These are phyloP conservation scores for Globisporangium lucens DNA, from an alignment of 352 stramenopile species.

Conservation along the genomic window DNA sequence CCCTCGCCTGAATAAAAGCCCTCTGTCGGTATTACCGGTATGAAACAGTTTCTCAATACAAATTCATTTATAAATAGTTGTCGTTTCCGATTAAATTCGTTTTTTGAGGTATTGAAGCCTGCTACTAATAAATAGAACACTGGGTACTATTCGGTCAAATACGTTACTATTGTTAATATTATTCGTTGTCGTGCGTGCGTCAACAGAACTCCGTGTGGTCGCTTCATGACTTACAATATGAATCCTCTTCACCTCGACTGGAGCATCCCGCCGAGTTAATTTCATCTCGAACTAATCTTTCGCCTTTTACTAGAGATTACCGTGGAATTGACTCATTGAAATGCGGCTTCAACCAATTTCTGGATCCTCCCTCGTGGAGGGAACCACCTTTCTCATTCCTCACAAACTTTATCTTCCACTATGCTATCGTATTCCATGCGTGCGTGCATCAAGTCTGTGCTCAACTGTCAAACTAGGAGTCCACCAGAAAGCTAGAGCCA, in stretches of 20 bases:
- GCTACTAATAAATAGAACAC: too few species aligned
- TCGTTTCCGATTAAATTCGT: too few species aligned
- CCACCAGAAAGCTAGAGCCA: too few species aligned
- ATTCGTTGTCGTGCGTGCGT: too few species aligned
- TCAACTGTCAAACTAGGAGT: neutral
- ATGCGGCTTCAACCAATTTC: conserved; percentile 74
- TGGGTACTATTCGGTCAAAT: too few species aligned
- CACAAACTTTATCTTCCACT: too few species aligned
- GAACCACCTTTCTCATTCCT: neutral
- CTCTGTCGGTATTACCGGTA: too few species aligned
- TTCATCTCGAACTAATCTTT: conserved; percentile 89
- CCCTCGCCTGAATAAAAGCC: too few species aligned
- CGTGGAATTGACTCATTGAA: conserved; percentile 76
- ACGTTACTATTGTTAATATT: too few species aligned
- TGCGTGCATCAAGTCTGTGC: neutral
- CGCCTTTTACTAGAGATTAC: conserved; percentile 94
- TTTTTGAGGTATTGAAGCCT: too few species aligned
- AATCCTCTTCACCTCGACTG: neutral
- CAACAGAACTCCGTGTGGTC: neutral
- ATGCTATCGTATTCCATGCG: neutral
- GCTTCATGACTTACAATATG: neutral
- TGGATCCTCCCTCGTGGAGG: conserved; percentile 14
- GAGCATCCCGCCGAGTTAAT: conserved; percentile 39
- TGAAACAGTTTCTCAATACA: too few species aligned
- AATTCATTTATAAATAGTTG: too few species aligned